phyloP scores from a whole-genome alignment of 495 filamentous ascomycete species.

The Neurospora sp. region DNA sequence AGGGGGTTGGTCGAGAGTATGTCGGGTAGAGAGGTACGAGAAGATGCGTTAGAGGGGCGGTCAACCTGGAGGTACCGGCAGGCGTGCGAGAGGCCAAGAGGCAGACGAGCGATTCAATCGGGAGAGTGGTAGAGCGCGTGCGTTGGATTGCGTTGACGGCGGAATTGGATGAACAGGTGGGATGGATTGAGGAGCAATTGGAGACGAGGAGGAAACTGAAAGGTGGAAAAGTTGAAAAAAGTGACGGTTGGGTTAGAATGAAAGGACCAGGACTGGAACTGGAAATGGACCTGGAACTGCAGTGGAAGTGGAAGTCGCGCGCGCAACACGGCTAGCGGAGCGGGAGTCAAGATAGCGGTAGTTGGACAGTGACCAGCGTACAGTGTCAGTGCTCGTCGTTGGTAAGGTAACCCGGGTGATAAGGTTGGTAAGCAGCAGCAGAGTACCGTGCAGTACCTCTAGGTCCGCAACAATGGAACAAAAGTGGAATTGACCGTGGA shows the following conservation, averaged over 20 bases:
- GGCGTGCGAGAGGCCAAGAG: neutral
- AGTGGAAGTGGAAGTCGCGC: neutral
- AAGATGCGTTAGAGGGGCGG: neutral
- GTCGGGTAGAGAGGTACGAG: neutral
- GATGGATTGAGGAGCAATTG: neutral
- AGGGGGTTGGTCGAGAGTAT: neutral
- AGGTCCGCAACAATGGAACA: neutral
- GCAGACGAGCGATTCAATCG: neutral
- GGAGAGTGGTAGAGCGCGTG: neutral
- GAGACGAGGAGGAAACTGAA: neutral
- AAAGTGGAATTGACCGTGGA: neutral
- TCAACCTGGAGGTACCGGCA: neutral
- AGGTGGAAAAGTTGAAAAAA: neutral
- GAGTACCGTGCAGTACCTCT: neutral
- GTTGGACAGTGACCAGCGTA: neutral
- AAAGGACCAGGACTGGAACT: neutral
- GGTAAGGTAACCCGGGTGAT: neutral
- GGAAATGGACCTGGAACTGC: constrained; percentile 1
- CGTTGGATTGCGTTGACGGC: neutral
- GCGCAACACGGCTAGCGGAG: neutral
- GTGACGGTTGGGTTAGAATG: neutral
- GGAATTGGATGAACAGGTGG: neutral
- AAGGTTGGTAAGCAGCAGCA: neutral
- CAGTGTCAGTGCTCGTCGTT: neutral
- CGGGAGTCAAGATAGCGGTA: neutral